phyloP scores from a whole-genome alignment of 78 protist species.

The Dictyostelium intermedium region DNA sequence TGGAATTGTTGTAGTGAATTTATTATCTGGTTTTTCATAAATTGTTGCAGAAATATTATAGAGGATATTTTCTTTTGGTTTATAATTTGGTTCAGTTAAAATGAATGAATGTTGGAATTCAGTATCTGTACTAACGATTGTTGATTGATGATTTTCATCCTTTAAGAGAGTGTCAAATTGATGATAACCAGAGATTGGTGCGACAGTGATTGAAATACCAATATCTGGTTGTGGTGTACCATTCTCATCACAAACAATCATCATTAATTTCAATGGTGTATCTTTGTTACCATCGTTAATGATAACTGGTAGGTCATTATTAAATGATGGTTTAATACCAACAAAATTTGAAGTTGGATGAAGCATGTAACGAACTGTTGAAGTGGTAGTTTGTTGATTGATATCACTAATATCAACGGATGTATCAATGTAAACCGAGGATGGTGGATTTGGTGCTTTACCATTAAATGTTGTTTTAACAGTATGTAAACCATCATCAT shows the following conservation, averaged over 20 bases:
- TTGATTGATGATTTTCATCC: background rate
- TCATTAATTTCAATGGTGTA: slow-evolving; percentile 15
- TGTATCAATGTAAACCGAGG: slow-evolving; percentile 55
- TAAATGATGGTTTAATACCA: background rate
- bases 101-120: background rate
- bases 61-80: slow-evolving; percentile 1
- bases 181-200: background rate
- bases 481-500: slow-evolving; percentile 62
- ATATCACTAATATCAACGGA: slow-evolving; percentile 45
- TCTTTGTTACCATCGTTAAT: background rate
- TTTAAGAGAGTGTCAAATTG: background rate
- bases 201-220: background rate
- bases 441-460: slow-evolving; percentile 45
- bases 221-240: slow-evolving; percentile 14
- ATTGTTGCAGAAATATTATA: slow-evolving; percentile 11
- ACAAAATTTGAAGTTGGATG: slow-evolving; percentile 56
- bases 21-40: slow-evolving; percentile 12
- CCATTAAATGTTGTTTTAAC: slow-evolving; percentile 48
- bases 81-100: background rate
- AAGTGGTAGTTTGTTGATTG: slow-evolving; percentile 19
- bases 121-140: background rate
- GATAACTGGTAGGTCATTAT: background rate
- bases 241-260: slow-evolving; percentile 38
- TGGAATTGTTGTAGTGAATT: slow-evolving; percentile 5
- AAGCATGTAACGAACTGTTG: slow-evolving; percentile 47